Base-by-base conservation (phyloP, 345 rosid genomes). In the Mallotus nudiflorus region DNA sequence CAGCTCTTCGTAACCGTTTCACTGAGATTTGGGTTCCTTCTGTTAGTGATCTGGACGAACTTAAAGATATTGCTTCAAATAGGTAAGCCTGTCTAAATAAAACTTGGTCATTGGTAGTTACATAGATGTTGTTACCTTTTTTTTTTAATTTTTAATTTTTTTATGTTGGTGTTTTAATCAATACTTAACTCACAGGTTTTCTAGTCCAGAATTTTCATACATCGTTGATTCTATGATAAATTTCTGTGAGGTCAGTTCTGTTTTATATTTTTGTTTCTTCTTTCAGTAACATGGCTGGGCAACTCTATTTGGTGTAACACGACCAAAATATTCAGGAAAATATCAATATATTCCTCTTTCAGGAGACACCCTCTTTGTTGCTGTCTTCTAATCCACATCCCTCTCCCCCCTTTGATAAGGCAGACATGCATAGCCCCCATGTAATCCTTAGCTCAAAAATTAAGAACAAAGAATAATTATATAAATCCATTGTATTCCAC, bases 11-110 rank as follows among this genome's bases (percentile, higher is more conserved):
- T 56, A 94, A 91, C 80, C 84, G 98, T 65, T 94, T 94, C 71
- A 94, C 98, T 22, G 98, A 94, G 88, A 91, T 94, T 78, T 94
- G 98, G 98, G 97, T 94, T 33, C 93, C 97, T 50, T 75, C 92
- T 72, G 89, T 94, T 70, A 65, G 73, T 65, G 88, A 88, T 71
- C 50, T 81, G 13, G 76, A 68, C 70, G 98, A 94, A 74, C 96
- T 94, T 67, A 83, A 75, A 85, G 85, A 73, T 78, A 94, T 94
- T 80, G 90, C 94, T 50, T 70, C 42, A 48, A 79, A 81, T 48
- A 85, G 97, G 96, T 92, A 79, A 67, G 78, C 61, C 54, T 55
- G 37, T 19, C 59, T 46, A 33, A 62, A 42, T 33, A 33, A 53
- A 59, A 44, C 22, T 56, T 71, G 33, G 22, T 48, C 2, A 37